Evolutionary conservation across 306 rosid genomes (phyloP), one percentile per base, ranked within the genome.

Genomic region (Senna tora): DNA sequence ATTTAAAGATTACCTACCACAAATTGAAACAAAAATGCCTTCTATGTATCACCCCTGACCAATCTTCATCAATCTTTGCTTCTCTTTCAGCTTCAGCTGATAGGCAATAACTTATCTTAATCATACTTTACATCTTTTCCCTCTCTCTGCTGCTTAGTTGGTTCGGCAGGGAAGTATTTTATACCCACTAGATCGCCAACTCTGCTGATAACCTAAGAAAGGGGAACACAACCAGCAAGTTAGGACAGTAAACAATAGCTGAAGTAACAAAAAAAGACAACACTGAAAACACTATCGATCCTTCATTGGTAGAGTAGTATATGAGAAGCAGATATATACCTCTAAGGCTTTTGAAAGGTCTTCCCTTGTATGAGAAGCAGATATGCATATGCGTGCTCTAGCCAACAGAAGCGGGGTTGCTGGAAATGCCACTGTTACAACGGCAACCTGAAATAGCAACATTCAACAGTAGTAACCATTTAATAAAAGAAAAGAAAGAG

Each of bases 391-490:
- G 19, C 97, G 96, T 43, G 92, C 97, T 82, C 98, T 85, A 21
- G 98, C 97, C 80, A 90, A 69, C 51, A 93, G 84, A 53, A 90
- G 78, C 6, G 98, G 98, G 59, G 96, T 90, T 15, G 96, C 98
- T 19, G 98, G 98, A 85, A 93, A 93, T 60, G 97, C 98, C 13
- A 87, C 97, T 7, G 89, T 93, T 71, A 93, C 98, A 51, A 93
- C 89, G 66, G 97, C 97, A 71, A 90, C 89, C 98, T 93, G 75
- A 72, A 70, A 65, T 17, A 41, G 69, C 17, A 56, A 20, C 19
- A 67, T 46, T 54, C 5, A 46, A 50, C 67, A 77, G 62, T 42
- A 10, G 65, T 55, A 28, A 64, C 28, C 63, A 50, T 75, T 66
- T 49, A 65, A 9, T 43, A 9, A 36, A 30, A 62, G 1, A 8